Evolutionary conservation across 108 stramenopile genomes (phyloP), one percentile per base, ranked within the genome.

Genomic region (Tribonema minus): DNA sequence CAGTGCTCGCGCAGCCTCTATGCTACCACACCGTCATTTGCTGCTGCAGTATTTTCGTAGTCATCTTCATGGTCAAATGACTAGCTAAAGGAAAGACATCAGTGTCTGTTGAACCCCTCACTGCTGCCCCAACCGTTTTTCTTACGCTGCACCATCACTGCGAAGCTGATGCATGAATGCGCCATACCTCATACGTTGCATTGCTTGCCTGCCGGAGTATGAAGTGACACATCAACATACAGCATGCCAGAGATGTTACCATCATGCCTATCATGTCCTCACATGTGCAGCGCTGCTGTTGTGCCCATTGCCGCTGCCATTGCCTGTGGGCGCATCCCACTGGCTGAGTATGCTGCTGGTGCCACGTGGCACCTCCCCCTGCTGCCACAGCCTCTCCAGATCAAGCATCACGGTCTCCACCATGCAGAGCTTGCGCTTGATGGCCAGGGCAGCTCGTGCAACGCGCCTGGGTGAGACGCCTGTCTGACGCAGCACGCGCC

Each of bases 401-500:
- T 83, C 81, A 0, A 68, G 64, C 83, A 86, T 81, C 31, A 81
- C 38, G 33, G 38, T 65, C 31, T 84, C 84, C 58, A 76, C 80
- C 38, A 54, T 31, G 38, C 83, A 84, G 0, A 86, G 68, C 40
- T 38, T 67, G 7, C 33, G 72, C 83, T 68, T 72, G 31, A 81
- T 61, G 37, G 30, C 27, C 40, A 74, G 27, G 25, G 67, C 72
- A 31, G 80, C 66, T 66, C 60, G 38, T 2, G 73, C 60, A 27
- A 86, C 83, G 5, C 66, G 23, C 29, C 54, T 26, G 26, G 67
- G 32, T 3, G 80, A 60, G 1, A 86, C 83, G 27, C 85, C 85
- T 12, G 85, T 86, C 37, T 75, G 32, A 3, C 85, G 64, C 23
- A 84, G 81, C 36, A 86, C 83, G 29, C 64, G 73, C 83, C 83